Evolutionary conservation across 2,329 filamentous ascomycete species (phyloP).

Genomic region (Paradendryphiella salina): DNA sequence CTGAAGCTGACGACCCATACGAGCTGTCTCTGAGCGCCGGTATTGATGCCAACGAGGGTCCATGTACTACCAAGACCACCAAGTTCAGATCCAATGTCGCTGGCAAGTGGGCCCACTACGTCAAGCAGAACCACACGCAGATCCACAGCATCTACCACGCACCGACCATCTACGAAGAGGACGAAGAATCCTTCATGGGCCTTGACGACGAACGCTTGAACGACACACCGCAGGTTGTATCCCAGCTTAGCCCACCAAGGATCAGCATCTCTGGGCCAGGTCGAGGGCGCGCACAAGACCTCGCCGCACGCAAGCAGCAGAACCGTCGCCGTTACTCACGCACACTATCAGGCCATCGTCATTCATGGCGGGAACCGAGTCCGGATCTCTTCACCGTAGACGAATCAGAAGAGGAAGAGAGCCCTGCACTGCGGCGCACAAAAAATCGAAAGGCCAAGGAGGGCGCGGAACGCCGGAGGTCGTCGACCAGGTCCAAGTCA

Average conservation of each 20-base stretch:
- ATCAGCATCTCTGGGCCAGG: slow-evolving; percentile 39
- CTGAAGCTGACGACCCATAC: slow-evolving; percentile 49
- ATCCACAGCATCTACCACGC: slow-evolving; percentile 42
- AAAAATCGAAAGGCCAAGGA: slow-evolving; percentile 43
- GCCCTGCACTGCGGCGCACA: slow-evolving; percentile 26
- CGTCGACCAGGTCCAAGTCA: slow-evolving; percentile 35
- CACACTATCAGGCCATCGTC: slow-evolving; percentile 46
- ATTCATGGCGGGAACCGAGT: slow-evolving; percentile 50
- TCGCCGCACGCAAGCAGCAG: slow-evolving; percentile 36
- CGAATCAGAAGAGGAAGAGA: slow-evolving; percentile 47
- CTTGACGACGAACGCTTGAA: slow-evolving; percentile 44
- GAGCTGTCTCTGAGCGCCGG: slow-evolving; percentile 47
- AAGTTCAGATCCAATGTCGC: slow-evolving; percentile 48
- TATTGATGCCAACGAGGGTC: slow-evolving; percentile 40
- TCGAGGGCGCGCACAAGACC: slow-evolving; percentile 45
- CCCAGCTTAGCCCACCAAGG: slow-evolving; percentile 35
- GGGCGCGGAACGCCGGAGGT: slow-evolving; percentile 42
- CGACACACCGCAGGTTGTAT: slow-evolving; percentile 34
- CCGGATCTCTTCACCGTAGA: slow-evolving; percentile 49
- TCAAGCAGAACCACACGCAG: slow-evolving; percentile 41
- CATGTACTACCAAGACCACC: slow-evolving; percentile 37
- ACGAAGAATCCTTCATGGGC: slow-evolving; percentile 46
- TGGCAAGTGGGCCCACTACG: slow-evolving; percentile 48
- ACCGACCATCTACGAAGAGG: slow-evolving; percentile 32
- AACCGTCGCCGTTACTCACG: slow-evolving; percentile 40